Evolutionary conservation across 371 early-diverging fungal species (phyloP).

Genomic region (Syncephalis plumigaleata): DNA sequence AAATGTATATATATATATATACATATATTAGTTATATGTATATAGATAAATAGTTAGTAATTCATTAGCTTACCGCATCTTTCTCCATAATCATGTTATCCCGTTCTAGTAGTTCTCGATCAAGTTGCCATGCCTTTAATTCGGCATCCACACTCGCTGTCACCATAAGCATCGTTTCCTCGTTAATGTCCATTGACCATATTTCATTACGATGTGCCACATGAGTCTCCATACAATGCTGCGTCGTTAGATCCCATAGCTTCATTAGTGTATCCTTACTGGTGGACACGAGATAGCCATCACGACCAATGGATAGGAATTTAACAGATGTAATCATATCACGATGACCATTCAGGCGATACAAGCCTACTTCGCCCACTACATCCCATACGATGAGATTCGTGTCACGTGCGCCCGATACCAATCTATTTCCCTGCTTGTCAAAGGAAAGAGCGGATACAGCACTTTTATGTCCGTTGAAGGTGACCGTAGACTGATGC

Average conservation of each 20-base stretch:
- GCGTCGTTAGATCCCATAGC: slow-evolving; percentile 85
- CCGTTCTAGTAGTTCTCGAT: slow-evolving; percentile 26
- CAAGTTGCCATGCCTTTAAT: slow-evolving; percentile 74
- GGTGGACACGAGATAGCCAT: slow-evolving; percentile 61
- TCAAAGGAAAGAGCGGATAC: slow-evolving; percentile 76
- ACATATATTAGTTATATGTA: neutral
- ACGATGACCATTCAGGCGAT: slow-evolving; percentile 82
- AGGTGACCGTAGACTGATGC: slow-evolving; percentile 29
- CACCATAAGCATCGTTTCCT: slow-evolving; percentile 39
- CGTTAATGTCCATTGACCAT: slow-evolving; percentile 58
- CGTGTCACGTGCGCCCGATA: slow-evolving; percentile 82
- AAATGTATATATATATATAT: too few relatives aligned
- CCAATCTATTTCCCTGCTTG: slow-evolving; percentile 54
- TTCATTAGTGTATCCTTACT: slow-evolving; percentile 92
- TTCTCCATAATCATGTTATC: slow-evolving; percentile 18
- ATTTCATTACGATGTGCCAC: slow-evolving; percentile 86
- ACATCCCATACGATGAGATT: slow-evolving; percentile 92
- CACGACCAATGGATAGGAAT: slow-evolving; percentile 14
- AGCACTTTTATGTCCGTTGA: slow-evolving; percentile 83
- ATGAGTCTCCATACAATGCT: slow-evolving; percentile 87
- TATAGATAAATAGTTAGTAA: slow-evolving; percentile 4
- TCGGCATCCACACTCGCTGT: slow-evolving; percentile 76
- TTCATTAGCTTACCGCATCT: slow-evolving; percentile 11
- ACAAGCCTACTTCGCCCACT: slow-evolving; percentile 74
- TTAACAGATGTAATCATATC: slow-evolving; percentile 65